Percentiles rank a stretch among this genome's conserved stretches.
phyloP scores from a whole-genome alignment of 2,329 filamentous ascomycete species.

The Basipetospora chlamydospora region DNA sequence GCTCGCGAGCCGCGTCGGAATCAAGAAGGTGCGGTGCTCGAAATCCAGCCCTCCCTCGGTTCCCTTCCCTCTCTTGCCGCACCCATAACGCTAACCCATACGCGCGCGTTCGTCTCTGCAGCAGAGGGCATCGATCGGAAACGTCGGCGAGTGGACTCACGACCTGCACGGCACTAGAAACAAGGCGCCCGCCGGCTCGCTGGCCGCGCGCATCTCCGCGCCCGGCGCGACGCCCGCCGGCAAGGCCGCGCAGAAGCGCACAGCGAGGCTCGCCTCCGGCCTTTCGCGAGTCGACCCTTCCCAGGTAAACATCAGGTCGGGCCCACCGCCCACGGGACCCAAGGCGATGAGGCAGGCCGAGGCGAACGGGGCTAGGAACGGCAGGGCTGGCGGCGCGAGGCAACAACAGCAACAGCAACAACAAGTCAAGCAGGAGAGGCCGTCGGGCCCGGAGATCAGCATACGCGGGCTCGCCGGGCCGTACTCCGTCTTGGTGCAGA shows the following conservation, averaged over 20 bases:
- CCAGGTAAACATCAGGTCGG: conserved; percentile 20
- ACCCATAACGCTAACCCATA: too few species aligned
- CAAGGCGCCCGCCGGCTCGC: conserved; percentile 17
- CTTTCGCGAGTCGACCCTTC: conserved; percentile 24
- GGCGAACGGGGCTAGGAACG: too few species aligned
- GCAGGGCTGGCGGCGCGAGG: too few species aligned
- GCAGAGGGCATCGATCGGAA: background rate
- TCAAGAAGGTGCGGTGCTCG: conserved; percentile 50
- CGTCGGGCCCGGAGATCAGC: conserved; percentile 37
- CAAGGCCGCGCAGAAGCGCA: conserved; percentile 18
- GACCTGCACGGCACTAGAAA: conserved; percentile 44
- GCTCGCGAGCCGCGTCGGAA: conserved; percentile 57
- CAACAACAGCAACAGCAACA: conserved; percentile 7
- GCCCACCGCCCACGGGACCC: conserved; percentile 1
- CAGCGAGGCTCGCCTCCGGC: conserved; percentile 29
- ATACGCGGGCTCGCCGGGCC: conserved; percentile 64
- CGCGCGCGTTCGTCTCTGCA: too few species aligned
- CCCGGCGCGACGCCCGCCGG: conserved; percentile 19
- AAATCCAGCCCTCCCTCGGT: background rate
- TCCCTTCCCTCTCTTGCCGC: background rate
- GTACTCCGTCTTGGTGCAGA: conserved; percentile 60
- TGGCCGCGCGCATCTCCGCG: conserved; percentile 31
- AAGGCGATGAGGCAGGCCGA: background rate
- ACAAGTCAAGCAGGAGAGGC: conserved; percentile 9
- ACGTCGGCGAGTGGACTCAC: conserved; percentile 54